A percentile compares a stretch with the other conserved stretches of the same genome.
Evolutionary conservation across 345 rosid genomes (phyloP).

Genomic region (Pseudoturritis turrita): DNA sequence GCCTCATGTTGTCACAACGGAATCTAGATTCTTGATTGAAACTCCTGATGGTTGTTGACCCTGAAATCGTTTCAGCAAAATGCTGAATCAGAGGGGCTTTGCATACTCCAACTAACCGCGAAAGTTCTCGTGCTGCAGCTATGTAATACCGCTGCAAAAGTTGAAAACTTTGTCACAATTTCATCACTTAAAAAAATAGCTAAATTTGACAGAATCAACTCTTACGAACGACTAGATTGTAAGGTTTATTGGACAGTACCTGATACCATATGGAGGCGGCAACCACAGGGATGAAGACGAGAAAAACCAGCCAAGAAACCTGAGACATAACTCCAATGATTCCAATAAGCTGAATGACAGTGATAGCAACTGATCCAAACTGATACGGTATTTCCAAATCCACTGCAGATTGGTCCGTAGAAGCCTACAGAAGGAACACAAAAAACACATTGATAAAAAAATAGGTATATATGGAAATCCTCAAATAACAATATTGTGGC

Average conservation of each 20-base stretch:
- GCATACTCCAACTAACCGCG: slow-evolving; percentile 71
- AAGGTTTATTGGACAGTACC: slow-evolving; percentile 36
- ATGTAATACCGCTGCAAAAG: slow-evolving; percentile 64
- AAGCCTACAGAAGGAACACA: slow-evolving; percentile 44
- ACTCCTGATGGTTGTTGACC: slow-evolving; percentile 76
- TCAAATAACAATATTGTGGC: not conserved
- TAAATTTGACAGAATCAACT: not conserved
- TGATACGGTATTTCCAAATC: slow-evolving; percentile 48
- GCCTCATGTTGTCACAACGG: slow-evolving; percentile 50
- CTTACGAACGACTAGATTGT: not conserved
- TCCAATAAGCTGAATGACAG: slow-evolving; percentile 57
- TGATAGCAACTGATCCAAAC: slow-evolving; percentile 42
- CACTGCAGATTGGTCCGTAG: slow-evolving; percentile 71
- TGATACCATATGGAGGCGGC: slow-evolving; percentile 67
- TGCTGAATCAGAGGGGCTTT: slow-evolving; percentile 82
- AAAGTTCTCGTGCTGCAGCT: slow-evolving; percentile 64
- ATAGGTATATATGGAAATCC: not conserved
- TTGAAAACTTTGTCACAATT: not conserved
- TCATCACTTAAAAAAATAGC: not conserved
- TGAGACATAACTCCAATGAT: slow-evolving; percentile 75
- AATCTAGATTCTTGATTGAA: slow-evolving; percentile 74
- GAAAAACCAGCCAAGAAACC: slow-evolving; percentile 76
- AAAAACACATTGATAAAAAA: not conserved
- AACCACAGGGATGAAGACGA: slow-evolving; percentile 64
- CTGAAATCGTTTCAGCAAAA: slow-evolving; percentile 80